Base-by-base conservation (phyloP, 345 rosid species). In the Limnanthes douglasii region DNA sequence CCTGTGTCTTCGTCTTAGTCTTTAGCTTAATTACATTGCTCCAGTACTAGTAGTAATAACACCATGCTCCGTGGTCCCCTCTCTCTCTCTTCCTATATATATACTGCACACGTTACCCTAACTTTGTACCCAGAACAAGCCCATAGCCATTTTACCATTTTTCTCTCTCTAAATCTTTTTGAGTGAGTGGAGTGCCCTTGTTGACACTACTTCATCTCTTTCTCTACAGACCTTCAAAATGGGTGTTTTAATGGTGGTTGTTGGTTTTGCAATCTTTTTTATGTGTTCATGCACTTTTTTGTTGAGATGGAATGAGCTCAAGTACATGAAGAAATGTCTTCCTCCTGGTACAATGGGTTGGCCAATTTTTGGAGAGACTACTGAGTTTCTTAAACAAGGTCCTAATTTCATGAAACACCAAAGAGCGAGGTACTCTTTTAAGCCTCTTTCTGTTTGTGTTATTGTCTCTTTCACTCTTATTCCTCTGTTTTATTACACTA, bases 301-400 rank as follows among this genome's bases (percentile, higher is more conserved):
- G 51, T 40, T 84, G 57, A 69, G 65, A 48, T 80, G 96, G 93
- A 84, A 80, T 49, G 82, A 80, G 39, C 45, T 90, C 39, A 58
- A 77, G 6, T 80, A 72, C 59, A 65, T 69, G 37, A 73, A 65
- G 62, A 75, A 75, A 51, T 82, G 94, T 21, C 68, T 84, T 17
- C 96, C 98, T 46, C 93, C 88, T 1, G 98, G 98, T 1, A 84
- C 95, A 21, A 90, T 90, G 98, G 98, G 98, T 9, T 90, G 98
- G 98, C 96, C 98, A 0, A 45, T 90, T 44, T 75, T 80, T 51
- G 98, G 98, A 3, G 98, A 90, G 57, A 90, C 98, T 41, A 75
- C 96, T 6, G 98, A 84, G 65, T 90, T 90, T 43, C 85, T 90
- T 14, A 90, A 67, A 32, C 94, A 84, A 59, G 98, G 98, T 8